phyloP scores from a whole-genome alignment of 352 stramenopile species.

The Globisporangium paroecandrum region DNA sequence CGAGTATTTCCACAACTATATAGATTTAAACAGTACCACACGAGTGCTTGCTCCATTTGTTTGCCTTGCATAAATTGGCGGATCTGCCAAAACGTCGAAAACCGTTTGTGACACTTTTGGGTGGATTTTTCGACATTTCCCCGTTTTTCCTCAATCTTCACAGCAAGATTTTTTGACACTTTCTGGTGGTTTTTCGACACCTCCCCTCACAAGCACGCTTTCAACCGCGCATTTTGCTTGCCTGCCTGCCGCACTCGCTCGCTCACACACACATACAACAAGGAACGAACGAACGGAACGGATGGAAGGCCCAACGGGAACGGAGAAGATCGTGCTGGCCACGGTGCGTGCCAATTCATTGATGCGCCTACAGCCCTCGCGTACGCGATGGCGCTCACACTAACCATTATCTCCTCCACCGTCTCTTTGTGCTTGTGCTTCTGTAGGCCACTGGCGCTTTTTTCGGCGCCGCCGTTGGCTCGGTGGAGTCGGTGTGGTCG shows the following conservation, averaged over 20 bases:
- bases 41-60: not conserved
- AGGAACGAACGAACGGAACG: slow-evolving; percentile 22
- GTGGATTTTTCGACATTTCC: not conserved
- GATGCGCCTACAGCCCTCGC: no score
- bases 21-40: not conserved
- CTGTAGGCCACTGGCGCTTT: slow-evolving; percentile 67
- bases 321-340: slow-evolving; percentile 76
- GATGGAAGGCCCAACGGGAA: slow-evolving; percentile 64
- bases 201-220: not conserved
- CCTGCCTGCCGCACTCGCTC: not conserved
- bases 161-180: not conserved
- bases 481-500: slow-evolving; percentile 82
- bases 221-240: slow-evolving; percentile 3
- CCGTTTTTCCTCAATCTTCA: no score
- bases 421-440: not conserved
- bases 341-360: slow-evolving; percentile 34
- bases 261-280: not conserved
- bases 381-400: no score
- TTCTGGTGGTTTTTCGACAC: slow-evolving; percentile 8
- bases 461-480: slow-evolving; percentile 67
- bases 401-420: not conserved
- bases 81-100: not conserved
- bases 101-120: not conserved
- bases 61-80: not conserved
- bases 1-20: fast-evolving